Evolutionary conservation across 768 basidiomycete genomes (phyloP).

Genomic region (Amyloporia xantha): DNA sequence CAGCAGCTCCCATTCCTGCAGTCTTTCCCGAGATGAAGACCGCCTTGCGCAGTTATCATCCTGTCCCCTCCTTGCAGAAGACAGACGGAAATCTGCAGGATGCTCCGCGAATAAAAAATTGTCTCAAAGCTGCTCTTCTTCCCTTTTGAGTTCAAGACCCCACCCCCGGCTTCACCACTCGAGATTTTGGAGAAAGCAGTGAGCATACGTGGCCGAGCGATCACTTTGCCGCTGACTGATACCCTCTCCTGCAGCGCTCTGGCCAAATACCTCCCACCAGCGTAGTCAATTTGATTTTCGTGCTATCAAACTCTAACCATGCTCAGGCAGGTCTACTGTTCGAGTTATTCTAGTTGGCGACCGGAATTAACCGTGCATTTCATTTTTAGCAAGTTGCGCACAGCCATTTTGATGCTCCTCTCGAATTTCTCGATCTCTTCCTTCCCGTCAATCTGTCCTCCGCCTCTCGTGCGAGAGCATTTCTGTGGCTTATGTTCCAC

Average conservation of each 20-base stretch:
- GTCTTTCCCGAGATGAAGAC: conserved; percentile 95
- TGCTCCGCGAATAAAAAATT: conserved; percentile 88
- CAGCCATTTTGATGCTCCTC: conserved; percentile 65
- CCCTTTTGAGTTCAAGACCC: conserved; percentile 58
- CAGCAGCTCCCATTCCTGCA: conserved; percentile 25
- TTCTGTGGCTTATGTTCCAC: conserved; percentile 79
- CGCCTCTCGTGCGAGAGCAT: conserved; percentile 64
- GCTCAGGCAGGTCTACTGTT: conserved; percentile 41
- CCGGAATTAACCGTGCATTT: background rate
- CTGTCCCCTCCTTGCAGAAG: conserved; percentile 84
- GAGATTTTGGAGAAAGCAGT: conserved; percentile 68
- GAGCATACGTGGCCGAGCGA: conserved; percentile 19
- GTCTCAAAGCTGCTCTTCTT: conserved; percentile 74
- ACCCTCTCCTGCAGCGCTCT: conserved; percentile 34
- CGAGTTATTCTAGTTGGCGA: background rate
- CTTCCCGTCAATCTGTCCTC: conserved; percentile 71
- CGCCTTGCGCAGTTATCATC: conserved; percentile 82
- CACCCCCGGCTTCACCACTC: conserved; percentile 66
- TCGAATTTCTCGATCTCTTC: conserved; percentile 83
- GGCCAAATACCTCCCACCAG: conserved; percentile 74
- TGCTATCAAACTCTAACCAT: conserved; percentile 66
- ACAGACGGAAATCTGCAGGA: conserved; percentile 86
- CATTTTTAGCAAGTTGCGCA: conserved; percentile 29
- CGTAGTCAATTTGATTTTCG: conserved; percentile 80
- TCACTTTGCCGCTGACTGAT: background rate